Conservation (phyloP, 208 protist genomes). For the Leptomonas seymouri region DNA sequence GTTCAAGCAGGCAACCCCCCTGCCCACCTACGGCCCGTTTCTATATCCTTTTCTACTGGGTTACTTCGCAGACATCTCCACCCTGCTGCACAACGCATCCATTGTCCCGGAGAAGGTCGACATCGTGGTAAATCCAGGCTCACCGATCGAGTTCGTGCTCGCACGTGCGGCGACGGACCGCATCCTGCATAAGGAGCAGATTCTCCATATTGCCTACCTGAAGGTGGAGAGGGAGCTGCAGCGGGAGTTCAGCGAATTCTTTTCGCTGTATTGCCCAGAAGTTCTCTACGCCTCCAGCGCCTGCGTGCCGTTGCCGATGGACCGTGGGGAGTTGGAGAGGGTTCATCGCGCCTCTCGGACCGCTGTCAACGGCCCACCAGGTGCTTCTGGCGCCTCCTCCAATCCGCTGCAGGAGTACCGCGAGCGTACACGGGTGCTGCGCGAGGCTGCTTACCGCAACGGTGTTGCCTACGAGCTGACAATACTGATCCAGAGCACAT, state of each 20-base stretch:
- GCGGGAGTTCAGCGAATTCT: conserved; percentile 79
- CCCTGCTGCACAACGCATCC: conserved; percentile 86
- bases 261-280: conserved; percentile 60
- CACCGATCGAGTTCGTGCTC: conserved; percentile 87
- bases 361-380: not conserved
- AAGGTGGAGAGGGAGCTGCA: conserved; percentile 79
- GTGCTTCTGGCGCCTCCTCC: not conserved
- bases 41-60: conserved; percentile 74
- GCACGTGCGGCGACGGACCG: conserved; percentile 79
- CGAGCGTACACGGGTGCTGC: conserved; percentile 42
- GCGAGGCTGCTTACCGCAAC: conserved; percentile 57
- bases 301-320: conserved; percentile 67
- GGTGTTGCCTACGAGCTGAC: conserved; percentile 68
- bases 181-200: conserved; percentile 71
- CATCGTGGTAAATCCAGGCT: conserved; percentile 82
- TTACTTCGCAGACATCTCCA: conserved; percentile 88
- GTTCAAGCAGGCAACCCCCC: conserved; percentile 67
- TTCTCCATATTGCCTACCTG: conserved; percentile 70
- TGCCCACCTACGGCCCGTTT: conserved; percentile 76
- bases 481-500: conserved; percentile 74
- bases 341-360: conserved; percentile 25
- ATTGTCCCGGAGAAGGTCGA: conserved; percentile 88
- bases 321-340: conserved; percentile 19
- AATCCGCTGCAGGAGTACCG: conserved; percentile 50
- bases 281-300: conserved; percentile 69